These are phyloP conservation scores for Cardamine resedifolia DNA, from an alignment of 345 rosid species.

Conservation along the genomic window DNA sequence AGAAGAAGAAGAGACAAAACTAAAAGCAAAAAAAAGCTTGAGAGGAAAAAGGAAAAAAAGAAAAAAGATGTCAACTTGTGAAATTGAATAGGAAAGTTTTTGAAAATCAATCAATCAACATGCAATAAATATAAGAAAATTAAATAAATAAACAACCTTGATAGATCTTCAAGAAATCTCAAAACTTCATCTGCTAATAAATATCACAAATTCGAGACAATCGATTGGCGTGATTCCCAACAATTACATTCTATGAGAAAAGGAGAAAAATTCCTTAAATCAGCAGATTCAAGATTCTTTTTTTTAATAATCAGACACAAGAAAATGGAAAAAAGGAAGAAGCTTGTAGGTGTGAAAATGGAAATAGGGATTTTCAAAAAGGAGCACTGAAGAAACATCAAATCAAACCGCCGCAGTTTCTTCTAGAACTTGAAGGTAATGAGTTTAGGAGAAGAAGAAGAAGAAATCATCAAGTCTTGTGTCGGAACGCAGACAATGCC, in stretches of 20 bases:
- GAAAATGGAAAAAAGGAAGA: conserved; percentile 11
- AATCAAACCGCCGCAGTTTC: conserved; percentile 44
- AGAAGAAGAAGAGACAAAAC: conserved; percentile 40
- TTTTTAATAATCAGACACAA: neutral
- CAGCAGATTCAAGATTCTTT: conserved; percentile 12
- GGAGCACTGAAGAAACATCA: conserved; percentile 39
- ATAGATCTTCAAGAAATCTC: conserved; percentile 49
- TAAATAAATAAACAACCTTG: conserved; percentile 18
- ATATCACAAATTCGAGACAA: conserved; percentile 26
- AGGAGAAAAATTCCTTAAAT: neutral
- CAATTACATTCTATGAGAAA: conserved; percentile 40
- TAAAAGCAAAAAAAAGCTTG: conserved; percentile 28
- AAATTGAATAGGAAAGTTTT: conserved; percentile 23
- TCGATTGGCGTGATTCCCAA: conserved; percentile 29
- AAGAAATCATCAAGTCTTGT: conserved; percentile 46
- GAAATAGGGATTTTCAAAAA: neutral
- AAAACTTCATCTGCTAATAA: conserved; percentile 55
- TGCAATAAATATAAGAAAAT: conserved; percentile 20
- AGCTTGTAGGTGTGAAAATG: conserved; percentile 22
- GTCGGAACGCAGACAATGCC: conserved; percentile 82
- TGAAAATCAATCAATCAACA: conserved; percentile 27
- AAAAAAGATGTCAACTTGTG: conserved; percentile 28
- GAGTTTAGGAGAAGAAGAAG: conserved; percentile 14
- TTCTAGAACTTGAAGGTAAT: conserved; percentile 44
- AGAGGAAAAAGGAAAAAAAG: conserved; percentile 4